phyloP scores from a whole-genome alignment of 768 basidiomycete genomes.

The Termitomyces sp. region DNA sequence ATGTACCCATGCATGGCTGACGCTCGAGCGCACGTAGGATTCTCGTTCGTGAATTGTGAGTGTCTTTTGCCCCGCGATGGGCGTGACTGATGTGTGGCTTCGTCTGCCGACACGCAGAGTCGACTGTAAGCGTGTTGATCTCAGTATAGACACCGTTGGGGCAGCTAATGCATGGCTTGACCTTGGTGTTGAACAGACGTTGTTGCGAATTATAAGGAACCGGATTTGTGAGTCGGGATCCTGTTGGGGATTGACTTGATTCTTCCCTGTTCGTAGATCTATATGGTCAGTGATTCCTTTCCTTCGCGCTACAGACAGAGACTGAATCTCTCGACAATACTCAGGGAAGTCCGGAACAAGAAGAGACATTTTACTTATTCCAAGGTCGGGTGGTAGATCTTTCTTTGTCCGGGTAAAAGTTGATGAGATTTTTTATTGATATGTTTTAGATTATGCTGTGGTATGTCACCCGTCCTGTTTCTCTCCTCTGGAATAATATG shows the following conservation, averaged over 20 bases:
- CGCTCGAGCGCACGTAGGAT: slow-evolving; percentile 36
- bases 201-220: slow-evolving; percentile 62
- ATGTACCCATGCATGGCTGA: not conserved
- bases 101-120: slow-evolving; percentile 36
- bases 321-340: not conserved
- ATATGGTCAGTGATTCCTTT: slow-evolving; percentile 63
- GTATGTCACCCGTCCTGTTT: slow-evolving; percentile 31
- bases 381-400: slow-evolving; percentile 46
- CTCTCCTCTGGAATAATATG: not conserved
- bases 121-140: slow-evolving; percentile 48
- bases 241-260: not conserved
- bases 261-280: slow-evolving; percentile 38
- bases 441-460: slow-evolving; percentile 79
- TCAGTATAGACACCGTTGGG: not conserved
- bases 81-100: not conserved
- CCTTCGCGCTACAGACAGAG: not conserved
- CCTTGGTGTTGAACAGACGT: slow-evolving; percentile 61
- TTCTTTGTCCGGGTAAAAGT: no score
- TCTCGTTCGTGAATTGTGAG: slow-evolving; percentile 71
- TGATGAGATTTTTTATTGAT: slow-evolving; percentile 9
- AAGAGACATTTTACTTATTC: slow-evolving; percentile 87
- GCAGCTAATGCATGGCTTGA: not conserved
- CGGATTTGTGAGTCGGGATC: slow-evolving; percentile 65
- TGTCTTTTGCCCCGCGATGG: not conserved
- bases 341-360: slow-evolving; percentile 90